Evolutionary conservation across 257 asterid species (phyloP).

Genomic region (Verbascum thapsus): DNA sequence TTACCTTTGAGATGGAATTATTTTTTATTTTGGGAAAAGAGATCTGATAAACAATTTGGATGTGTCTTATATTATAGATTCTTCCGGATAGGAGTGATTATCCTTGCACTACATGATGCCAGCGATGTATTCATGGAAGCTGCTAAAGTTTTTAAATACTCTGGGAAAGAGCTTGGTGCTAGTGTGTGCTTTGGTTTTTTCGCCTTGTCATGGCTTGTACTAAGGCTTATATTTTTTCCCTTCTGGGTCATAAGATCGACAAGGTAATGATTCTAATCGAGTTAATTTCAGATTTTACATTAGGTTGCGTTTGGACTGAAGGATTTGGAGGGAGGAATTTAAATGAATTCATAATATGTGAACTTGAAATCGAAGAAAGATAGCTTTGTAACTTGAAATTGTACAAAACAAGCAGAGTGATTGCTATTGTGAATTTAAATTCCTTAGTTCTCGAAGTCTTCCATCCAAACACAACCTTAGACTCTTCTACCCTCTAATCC

Average conservation of each 20-base stretch:
- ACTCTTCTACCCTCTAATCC: conserved; percentile 32
- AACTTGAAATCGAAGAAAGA: no score
- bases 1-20: no score
- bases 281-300: conserved; percentile 9
- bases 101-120: conserved; percentile 92
- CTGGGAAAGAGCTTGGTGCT: conserved; percentile 83
- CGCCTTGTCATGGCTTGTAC: conserved; percentile 78
- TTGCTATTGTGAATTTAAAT: no score
- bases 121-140: conserved; percentile 93
- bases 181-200: conserved; percentile 78
- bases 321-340: no score
- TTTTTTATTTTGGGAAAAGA: no score
- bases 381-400: no score
- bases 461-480: not conserved
- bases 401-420: no score
- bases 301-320: no score
- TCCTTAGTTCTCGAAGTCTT: no score
- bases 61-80: conserved; percentile 49
- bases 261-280: conserved; percentile 38
- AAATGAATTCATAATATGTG: no score
- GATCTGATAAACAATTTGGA: conserved; percentile 25
- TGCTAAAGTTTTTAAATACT: conserved; percentile 91
- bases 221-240: conserved; percentile 86
- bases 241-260: conserved; percentile 81
- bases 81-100: conserved; percentile 74